Base-by-base conservation (phyloP, 495 filamentous ascomycete genomes). In the Eremomyces bilateralis region DNA sequence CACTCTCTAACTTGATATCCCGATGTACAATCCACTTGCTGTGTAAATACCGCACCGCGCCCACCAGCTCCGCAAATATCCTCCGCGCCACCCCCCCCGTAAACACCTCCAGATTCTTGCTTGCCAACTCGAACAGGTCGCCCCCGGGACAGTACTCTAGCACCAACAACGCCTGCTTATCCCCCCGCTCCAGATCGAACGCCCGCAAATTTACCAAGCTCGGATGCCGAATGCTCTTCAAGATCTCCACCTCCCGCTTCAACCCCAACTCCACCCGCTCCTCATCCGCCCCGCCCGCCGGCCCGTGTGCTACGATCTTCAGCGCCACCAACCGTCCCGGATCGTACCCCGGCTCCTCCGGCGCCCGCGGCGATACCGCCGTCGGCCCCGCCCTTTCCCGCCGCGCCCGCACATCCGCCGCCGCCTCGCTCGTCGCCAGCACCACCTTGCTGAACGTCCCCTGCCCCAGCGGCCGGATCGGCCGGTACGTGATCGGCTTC, bases 1-100 rank as follows among this genome's bases (percentile, higher is more conserved):
- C 62, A 92, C 84, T 97, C 58, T 97, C 88, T 32, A 97, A 70
- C 54, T 97, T 97, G 48, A 97, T 90, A 54, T 97, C 88, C 18
- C 88, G 71, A 49, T 97, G 88, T 28, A 93, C 85, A 42, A 97
- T 93, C 45, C 66, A 76, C 45, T 78, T 52, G 20, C 61, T 59
- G 54, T 97, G 88, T 20, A 97, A 61, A 61, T 94, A 91, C 17
- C 63, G 65, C 20, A 92, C 71, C 2, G 90, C 90, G 38, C 65
- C 65, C 13, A 93, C 74, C 40, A 94, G 51, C 51, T 97, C 88
- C 10, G 83, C 64, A 53, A 92, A 92, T 20, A 97, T 84, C 20
- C 88, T 70, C 36, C 80, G 68, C 21, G 93, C 63, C 16, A 95
- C 55, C 6, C 57, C 47, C 0, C 79, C 71, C 15, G 62, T 69